A percentile compares a stretch with the other conserved stretches of the same genome.
These are phyloP conservation scores for Hevea brasiliensis DNA, from an alignment of 345 rosid species.

Conservation along the genomic window DNA sequence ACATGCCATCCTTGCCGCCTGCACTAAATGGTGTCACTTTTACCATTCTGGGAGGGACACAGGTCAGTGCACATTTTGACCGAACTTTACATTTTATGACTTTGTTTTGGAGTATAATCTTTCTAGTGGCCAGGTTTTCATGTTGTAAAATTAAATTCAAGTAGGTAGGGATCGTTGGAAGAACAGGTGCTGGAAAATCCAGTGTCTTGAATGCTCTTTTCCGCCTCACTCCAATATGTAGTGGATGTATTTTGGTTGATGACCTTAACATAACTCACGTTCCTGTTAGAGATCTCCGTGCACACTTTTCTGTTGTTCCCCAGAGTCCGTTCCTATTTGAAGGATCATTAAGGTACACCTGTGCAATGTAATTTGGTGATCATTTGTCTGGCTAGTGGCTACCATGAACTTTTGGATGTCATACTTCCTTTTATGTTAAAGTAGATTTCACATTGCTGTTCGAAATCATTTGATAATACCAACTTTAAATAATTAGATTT, in stretches of 20 bases:
- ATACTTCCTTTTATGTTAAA: not conserved
- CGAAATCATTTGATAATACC: not conserved
- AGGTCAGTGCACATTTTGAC: conserved; percentile 42
- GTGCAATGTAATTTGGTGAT: not conserved
- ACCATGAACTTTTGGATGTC: not conserved
- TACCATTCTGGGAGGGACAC: conserved; percentile 62
- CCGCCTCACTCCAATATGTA: conserved; percentile 62
- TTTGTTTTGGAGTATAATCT: not conserved
- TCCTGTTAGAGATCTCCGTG: conserved; percentile 79
- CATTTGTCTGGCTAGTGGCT: conserved; percentile 10
- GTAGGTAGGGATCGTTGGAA: conserved; percentile 88
- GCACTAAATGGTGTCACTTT: conserved; percentile 62
- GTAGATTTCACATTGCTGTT: not conserved
- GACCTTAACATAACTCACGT: conserved; percentile 56
- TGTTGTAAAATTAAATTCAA: conserved; percentile 9
- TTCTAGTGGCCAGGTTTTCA: not conserved
- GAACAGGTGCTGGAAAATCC: conserved; percentile 97
- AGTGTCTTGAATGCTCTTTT: conserved; percentile 85
- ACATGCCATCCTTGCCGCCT: conserved; percentile 65
- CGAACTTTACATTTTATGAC: conserved; percentile 11
- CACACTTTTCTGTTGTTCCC: conserved; percentile 76
- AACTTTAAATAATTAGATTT: not conserved
- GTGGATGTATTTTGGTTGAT: conserved; percentile 73
- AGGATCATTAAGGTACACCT: conserved; percentile 70
- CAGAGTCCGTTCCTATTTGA: conserved; percentile 87